Percentiles rank a stretch among this genome's conserved stretches.
phyloP scores from a whole-genome alignment of 2,329 filamentous ascomycete species.

The Penicillium sp. region DNA sequence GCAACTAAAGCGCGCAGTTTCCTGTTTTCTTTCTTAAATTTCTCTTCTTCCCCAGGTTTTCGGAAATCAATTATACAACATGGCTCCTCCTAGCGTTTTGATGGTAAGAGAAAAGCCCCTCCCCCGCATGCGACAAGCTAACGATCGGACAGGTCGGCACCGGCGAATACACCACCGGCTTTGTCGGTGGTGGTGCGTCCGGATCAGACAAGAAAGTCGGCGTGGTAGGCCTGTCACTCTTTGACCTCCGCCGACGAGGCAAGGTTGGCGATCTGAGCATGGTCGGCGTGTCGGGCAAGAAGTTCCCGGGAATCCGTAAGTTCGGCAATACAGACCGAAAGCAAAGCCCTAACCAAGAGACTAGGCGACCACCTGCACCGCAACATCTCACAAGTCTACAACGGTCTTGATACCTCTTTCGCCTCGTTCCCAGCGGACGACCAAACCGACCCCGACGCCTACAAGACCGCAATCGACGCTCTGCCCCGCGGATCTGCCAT shows the following conservation, averaged over 20 bases:
- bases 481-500: conserved; percentile 82
- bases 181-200: conserved; percentile 79
- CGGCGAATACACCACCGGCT: conserved; percentile 95
- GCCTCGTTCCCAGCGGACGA: conserved; percentile 78
- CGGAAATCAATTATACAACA: conserved; percentile 29
- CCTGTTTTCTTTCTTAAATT: conserved; percentile 9
- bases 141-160: conserved; percentile 68
- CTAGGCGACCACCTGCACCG: conserved; percentile 77
- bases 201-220: conserved; percentile 95
- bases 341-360: conserved; percentile 9
- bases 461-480: conserved; percentile 85
- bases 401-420: conserved; percentile 84
- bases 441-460: conserved; percentile 72
- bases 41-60: neutral
- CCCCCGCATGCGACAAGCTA: conserved; percentile 5
- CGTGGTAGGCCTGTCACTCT: conserved; percentile 85
- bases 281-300: conserved; percentile 85
- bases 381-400: conserved; percentile 88
- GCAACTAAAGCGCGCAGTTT: conserved; percentile 10
- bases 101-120: conserved; percentile 55
- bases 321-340: conserved; percentile 15
- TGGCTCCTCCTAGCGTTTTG: conserved; percentile 67
- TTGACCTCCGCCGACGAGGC: conserved; percentile 82
- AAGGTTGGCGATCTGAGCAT: conserved; percentile 86
- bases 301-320: conserved; percentile 88